Evolutionary conservation across 129 eudicot species (phyloP), one percentile per base, ranked within the genome.

Genomic region (Escallonia rubra): DNA sequence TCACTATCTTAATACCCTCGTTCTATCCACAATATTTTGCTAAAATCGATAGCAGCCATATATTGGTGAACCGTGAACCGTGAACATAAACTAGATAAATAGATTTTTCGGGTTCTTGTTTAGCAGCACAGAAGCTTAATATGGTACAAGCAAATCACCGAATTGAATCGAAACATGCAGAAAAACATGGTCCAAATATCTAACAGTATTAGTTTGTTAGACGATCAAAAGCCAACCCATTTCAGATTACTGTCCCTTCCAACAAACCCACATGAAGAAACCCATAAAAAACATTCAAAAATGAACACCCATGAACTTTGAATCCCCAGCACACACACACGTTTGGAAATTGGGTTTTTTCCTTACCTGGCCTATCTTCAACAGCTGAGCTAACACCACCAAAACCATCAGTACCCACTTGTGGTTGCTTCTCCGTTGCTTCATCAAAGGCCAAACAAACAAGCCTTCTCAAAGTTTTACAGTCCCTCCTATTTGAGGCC

Each of bases 381-480:
- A 79, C 64, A 64, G 67, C 83, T 43, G 86, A 67, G 55, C 80
- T 81, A 42, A 68, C 61, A 59, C 74, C 81, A 61, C 59, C 48
- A 8, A 61, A 43, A 64, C 79, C 80, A 64, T 59, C 64, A 63
- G 82, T 71, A 66, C 67, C 77, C 12, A 78, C 59, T 64, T 77
- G 71, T 16, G 52, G 72, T 70, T 81, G 77, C 71, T 66, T 75
- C 61, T 87, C 76, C n/a, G 54, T 72, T 43, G 52, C 80, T 75
- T 92, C 98, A 64, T 92, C 95, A 65, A 82, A 79, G 38, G 90
- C 91, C 61, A 73, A 88, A 73, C 98, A 86, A 78, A 78, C 82
- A 65, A 75, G 15, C 71, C 73, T 78, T 43, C 74, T 76, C 11
- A 79, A 64, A 50, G 69, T 83, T 74, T 57, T 79, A 34, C 13